phyloP scores from a whole-genome alignment of 306 rosid genomes.

The Inga oerstediana region DNA sequence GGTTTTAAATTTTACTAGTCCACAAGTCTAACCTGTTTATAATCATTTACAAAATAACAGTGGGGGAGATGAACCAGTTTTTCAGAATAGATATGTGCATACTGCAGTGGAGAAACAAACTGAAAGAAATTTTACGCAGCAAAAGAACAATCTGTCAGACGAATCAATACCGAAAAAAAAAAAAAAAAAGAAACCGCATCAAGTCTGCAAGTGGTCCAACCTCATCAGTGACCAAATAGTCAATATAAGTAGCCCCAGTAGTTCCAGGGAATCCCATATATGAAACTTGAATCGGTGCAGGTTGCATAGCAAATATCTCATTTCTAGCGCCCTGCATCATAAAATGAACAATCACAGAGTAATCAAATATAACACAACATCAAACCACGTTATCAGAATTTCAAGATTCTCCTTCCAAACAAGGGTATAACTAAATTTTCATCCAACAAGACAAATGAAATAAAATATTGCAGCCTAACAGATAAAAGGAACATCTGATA shows the following conservation, averaged over 20 bases:
- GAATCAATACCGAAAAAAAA: not conserved
- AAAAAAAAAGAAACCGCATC: not conserved
- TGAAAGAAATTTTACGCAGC: not conserved
- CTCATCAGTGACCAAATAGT: slow-evolving; percentile 25
- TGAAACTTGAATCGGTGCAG: slow-evolving; percentile 98
- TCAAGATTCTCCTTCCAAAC: not conserved
- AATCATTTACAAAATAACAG: slow-evolving; percentile 97
- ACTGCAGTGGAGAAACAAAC: slow-evolving; percentile 53
- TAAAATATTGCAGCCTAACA: not conserved
- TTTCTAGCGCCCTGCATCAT: slow-evolving; percentile 70
- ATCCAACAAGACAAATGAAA: not conserved
- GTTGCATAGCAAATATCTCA: slow-evolving; percentile 78
- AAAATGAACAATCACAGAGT: not conserved
- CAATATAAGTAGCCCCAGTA: slow-evolving; percentile 66
- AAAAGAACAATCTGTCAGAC: not conserved
- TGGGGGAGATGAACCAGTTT: slow-evolving; percentile 97
- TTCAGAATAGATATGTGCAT: slow-evolving; percentile 87
- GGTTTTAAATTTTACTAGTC: slow-evolving; percentile 4
- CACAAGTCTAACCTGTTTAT: slow-evolving; percentile 77
- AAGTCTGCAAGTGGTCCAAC: not conserved
- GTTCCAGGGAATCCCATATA: slow-evolving; percentile 99
- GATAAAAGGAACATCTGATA: not conserved
- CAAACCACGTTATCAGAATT: not conserved
- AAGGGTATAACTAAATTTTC: not conserved
- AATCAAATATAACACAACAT: not conserved